Evolutionary conservation across 2,329 filamentous ascomycete species (phyloP).

Genomic region (Xylaria sp.): DNA sequence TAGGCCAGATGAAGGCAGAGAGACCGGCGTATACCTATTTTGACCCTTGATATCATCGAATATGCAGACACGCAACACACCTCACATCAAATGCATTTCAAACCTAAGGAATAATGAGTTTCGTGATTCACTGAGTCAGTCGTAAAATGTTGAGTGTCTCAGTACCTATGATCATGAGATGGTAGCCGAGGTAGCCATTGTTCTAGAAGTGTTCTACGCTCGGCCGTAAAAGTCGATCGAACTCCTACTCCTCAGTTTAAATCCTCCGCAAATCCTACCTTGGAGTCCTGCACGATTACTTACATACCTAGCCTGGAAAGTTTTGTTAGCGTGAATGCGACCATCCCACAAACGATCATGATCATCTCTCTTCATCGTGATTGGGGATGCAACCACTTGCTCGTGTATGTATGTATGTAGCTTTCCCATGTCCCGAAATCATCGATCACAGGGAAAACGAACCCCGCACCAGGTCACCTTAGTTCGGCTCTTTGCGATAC

Average conservation of each 20-base stretch:
- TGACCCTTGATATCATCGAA: neutral
- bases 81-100: neutral
- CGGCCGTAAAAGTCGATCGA: neutral
- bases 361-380: neutral
- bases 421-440: constrained; percentile 2
- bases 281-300: constrained; percentile 20
- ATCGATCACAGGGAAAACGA: constrained; percentile 1
- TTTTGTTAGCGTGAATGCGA: constrained; percentile 8
- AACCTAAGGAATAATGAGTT: constrained; percentile 1
- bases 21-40: no score
- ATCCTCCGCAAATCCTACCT: constrained; percentile 28
- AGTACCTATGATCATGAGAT: neutral
- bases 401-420: neutral
- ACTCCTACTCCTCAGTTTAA: neutral
- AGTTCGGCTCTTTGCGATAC: neutral
- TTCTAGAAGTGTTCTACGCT: constrained; percentile 28
- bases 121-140: constrained; percentile 17
- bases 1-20: neutral
- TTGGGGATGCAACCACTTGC: constrained; percentile 7
- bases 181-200: neutral
- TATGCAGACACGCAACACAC: neutral
- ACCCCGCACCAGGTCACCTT: constrained; percentile 6
- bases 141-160: constrained; percentile 7
- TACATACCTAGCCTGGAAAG: constrained; percentile 22
- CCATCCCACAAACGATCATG: constrained; percentile 2